Base-by-base conservation (phyloP, 225 moss, liverwort and hornwort species). In the Physcomitrium patens region DNA sequence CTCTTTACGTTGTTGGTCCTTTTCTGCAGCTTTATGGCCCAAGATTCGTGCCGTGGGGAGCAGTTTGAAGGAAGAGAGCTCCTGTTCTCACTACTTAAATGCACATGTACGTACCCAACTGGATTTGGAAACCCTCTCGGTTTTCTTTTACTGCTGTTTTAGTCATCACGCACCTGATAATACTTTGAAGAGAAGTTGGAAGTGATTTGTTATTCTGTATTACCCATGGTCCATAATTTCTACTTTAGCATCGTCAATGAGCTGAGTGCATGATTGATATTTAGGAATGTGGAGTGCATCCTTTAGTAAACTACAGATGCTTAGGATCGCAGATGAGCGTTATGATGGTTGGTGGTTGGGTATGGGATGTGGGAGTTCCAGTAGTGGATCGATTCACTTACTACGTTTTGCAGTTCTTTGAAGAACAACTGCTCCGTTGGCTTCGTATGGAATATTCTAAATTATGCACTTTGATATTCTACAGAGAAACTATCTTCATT, bases 341-440 rank as follows among this genome's bases (percentile, higher is more conserved):
- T 65, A 23, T 68, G 53, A 51, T 68, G 79, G 16, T 46, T 69
- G 59, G 78, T 71, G 81, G 68, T 50, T 75, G 75, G 72, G 44
- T 54, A 49, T 75, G 73, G 81, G 85, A 95, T 92, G 94, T 95
- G 26, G 97, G 99, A 72, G 99, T 95, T 42, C 90, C 99, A 69
- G 99, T 99, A 44, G 99, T 99, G 86, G 99, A 99, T 79, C 91
- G 99, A n/a, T 99, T 99, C 63, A 99, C 99, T 3, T 95, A 99
- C 61, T 99, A 99, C 70, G 95, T 93, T 31, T 79, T 99, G 60
- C 99, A 99, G 22, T 99, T 93, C 77, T 95, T 95, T 75, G 99
- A 99, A 76, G 87, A 91, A 67, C 12, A 31, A 28, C 63, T 50
- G 41, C 63, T 15, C 63, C 2, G 45, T 60, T 46, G 26, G 17